Conservation (phyloP, 768 basidiomycete genomes). For the Agaricus blazei region DNA sequence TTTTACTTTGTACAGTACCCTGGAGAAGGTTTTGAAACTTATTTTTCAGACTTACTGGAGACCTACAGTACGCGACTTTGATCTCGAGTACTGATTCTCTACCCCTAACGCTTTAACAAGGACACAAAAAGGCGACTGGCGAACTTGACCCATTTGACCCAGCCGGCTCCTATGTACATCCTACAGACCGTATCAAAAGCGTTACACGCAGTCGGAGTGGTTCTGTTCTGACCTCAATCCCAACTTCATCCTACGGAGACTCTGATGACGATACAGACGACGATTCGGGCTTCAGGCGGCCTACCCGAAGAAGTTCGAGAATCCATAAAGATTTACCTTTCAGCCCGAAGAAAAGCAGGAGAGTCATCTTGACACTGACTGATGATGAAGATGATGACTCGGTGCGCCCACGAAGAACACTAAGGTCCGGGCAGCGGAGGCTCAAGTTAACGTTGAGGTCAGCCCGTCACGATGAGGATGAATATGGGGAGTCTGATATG, state of each 20-base stretch:
- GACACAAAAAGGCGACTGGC: slow-evolving; percentile 37
- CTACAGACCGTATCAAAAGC: slow-evolving; percentile 45
- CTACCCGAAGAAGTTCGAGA: neutral
- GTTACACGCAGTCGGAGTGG: slow-evolving; percentile 24
- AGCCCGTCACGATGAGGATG: neutral
- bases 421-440: slow-evolving; percentile 2
- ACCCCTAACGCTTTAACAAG: slow-evolving; percentile 25
- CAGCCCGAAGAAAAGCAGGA: slow-evolving; percentile 4
- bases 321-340: slow-evolving; percentile 5
- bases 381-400: slow-evolving; percentile 3
- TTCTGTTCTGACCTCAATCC: slow-evolving; percentile 19
- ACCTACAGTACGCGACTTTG: slow-evolving; percentile 45
- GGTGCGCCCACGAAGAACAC: neutral
- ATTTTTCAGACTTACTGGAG: slow-evolving; percentile 42
- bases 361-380: neutral
- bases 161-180: slow-evolving; percentile 51
- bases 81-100: slow-evolving; percentile 10
- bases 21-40: slow-evolving; percentile 29
- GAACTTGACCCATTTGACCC: slow-evolving; percentile 55
- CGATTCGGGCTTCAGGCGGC: slow-evolving; percentile 13
- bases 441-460: slow-evolving; percentile 2
- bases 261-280: slow-evolving; percentile 20
- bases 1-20: slow-evolving; percentile 33
- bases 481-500: slow-evolving; percentile 4
- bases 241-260: slow-evolving; percentile 20